Evolutionary conservation across 2,329 filamentous ascomycete genomes (phyloP).

Genomic region (Penicillium sp.): DNA sequence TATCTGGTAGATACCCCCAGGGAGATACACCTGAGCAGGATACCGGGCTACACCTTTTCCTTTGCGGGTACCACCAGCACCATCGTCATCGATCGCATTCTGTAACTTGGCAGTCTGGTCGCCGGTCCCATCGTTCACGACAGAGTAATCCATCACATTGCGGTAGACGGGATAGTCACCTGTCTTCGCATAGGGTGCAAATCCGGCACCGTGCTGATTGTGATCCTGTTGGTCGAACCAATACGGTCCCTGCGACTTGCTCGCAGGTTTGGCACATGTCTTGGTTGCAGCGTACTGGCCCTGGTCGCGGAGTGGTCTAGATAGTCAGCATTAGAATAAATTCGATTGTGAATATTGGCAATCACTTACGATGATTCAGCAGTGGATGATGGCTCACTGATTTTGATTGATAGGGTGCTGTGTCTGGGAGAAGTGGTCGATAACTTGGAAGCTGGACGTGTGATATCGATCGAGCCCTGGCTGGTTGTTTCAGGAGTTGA

Average conservation of each 20-base stretch:
- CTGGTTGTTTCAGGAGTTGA: no score
- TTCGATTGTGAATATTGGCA: not conserved
- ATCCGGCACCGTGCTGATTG: constrained; percentile 22
- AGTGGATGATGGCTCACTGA: not conserved
- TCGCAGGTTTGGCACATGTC: constrained; percentile 16
- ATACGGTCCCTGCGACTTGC: constrained; percentile 10
- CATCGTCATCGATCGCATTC: constrained; percentile 32
- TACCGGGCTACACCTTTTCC: constrained; percentile 26
- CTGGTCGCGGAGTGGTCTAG: not conserved
- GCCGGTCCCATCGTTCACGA: constrained; percentile 25
- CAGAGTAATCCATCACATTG: constrained; percentile 31
- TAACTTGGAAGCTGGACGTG: no score
- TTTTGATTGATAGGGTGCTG: no score
- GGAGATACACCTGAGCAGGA: constrained; percentile 33
- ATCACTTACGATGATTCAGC: not conserved
- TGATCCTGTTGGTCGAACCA: constrained; percentile 33
- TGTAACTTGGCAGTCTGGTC: constrained; percentile 29
- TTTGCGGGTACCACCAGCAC: constrained; percentile 27
- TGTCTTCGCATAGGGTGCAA: constrained; percentile 22
- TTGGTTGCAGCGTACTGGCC: constrained; percentile 7
- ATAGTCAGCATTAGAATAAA: not conserved
- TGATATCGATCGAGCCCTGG: no score
- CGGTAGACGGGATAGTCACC: constrained; percentile 29
- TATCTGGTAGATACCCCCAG: constrained; percentile 30
- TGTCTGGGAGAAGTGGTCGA: no score